Evolutionary conservation across 176 grass and related monocot genomes (phyloP), one percentile per base, ranked within the genome.

Genomic region (Paspalum notatum): DNA sequence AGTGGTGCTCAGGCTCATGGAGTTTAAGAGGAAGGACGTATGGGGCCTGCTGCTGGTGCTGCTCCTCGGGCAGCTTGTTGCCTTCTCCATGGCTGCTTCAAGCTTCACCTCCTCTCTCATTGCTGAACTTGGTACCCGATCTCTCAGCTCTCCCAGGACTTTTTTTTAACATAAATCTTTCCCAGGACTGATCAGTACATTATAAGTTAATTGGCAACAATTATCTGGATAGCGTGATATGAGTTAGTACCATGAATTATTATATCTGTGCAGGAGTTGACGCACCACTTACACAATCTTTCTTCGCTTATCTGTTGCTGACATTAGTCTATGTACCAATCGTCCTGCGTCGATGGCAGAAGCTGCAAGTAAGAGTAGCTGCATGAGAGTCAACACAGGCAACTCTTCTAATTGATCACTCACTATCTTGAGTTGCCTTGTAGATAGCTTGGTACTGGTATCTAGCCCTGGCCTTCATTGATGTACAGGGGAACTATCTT

Each of bases 361-460:
- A 85, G 41, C 72, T 91, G 66, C 78, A 67, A 69, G 87, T 95
- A 80, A 75, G 83, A 10, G 11, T 84, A 51, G 10, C 25, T 56
- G 20, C 32, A 32, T 32, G 32, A 72, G 9, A 75, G 44, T 66
- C 27, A 27, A 64, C 54, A 9, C 14, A 40, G 49, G n/a, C 58
- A 68, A 20, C 53, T 22, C 32, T 82, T 71, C 46, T 16, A 2
- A 62, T 84, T 80, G 56, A 56, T 27, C 26, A 7, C 40, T 66
- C 27, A 83, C 73, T 78, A 18, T 58, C 64, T 46, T 46, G 39
- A 21, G 39, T 83, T 78, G 46, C 47, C 32, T 87, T 89, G 73
- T 90, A 98, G 95, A 88, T 95, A 83, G 66, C 78, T 22, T 98
- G 95, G 95, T 95, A 98, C 40, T 98, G 90, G 95, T 98, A 98